Evolutionary conservation across 768 basidiomycete genomes (phyloP), one percentile per base, ranked within the genome.

Genomic region (Podaxis sp.): DNA sequence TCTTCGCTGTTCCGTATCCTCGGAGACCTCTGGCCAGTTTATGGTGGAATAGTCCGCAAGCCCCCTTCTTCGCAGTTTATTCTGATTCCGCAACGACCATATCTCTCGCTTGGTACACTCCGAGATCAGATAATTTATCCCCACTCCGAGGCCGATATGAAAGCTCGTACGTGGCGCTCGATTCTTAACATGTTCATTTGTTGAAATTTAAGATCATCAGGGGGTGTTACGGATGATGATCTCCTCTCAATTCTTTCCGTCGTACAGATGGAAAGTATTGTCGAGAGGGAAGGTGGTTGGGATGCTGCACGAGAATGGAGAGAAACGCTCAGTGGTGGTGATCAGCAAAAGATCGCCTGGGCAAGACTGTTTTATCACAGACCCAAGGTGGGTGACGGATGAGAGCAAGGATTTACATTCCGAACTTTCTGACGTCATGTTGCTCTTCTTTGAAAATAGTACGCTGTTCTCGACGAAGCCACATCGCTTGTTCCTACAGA

Each of bases 71-170:
- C 85, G 4, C 85, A 95, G 61, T 98, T 99, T 72, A 93, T 96
- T 47, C 81, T 98, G 63, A 96, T 99, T 63, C 96, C 96, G 22
- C 96, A 99, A 73, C 82, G 96, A 38, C 96, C 96, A 2, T 98
- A 98, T 73, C 82, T 98, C n/a, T 92, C 90, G 1, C 80, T 93
- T 19, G 96, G 96, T 4, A 98, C 94, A 0, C 83, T 99, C 2
- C 86, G 96, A 13, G 96, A 99, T 71, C 96, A 99, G 74, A 85
- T 99, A 67, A 97, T 94, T 55, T 99, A 99, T 72, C 96, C 96
- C 4, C 91, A 98, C 73, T 88, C 87, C 15, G 85, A 85, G 65
- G 79, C 78, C 40, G 86, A 93, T 57, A 97, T 97, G 94, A 79
- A 84, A 66, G 78, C 79, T 52, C 84, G 93, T 91, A 72, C 61